Base-by-base conservation (phyloP, 768 basidiomycete genomes). In the Cyathus striatus region DNA sequence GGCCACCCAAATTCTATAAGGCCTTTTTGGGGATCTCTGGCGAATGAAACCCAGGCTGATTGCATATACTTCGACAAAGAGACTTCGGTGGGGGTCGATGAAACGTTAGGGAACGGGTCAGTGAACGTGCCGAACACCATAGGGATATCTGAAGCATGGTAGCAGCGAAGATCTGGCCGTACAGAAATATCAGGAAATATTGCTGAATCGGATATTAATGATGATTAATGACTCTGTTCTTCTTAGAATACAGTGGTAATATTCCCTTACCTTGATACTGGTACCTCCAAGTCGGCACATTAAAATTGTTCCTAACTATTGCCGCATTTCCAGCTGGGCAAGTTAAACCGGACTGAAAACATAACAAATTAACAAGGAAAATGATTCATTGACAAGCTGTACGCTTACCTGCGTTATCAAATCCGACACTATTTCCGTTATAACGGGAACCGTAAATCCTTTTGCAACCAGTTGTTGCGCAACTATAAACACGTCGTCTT, bases 31-130 rank as follows among this genome's bases (percentile, higher is more conserved):
- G 69, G 66, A 48, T 70, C 55, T n/a, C 63, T 58, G n/a, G 69
- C 68, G 41, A 72, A 72, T 5, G 63, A 55, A 1, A 69, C 66
- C 69, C 70, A 72, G 0, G 65, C 67, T 5, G 51, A 47, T 46
- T 70, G 68, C 1, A 69, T 42, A 41, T 60, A 64, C 40, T 46
- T 54, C 1, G 68, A 62, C 26, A 70, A 52, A n/a, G 54, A 49
- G n/a, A 61, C 55, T 40, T 59, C 60, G 6, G 23, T 48, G 10
- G 49, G 41, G 9, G 54, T 58, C 16, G 51, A 52, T 24, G 50
- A 45, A 23, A 54, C 41, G n/a, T 49, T 53, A 26, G 55, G 61
- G 23, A 44, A 53, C 25, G 55, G 62, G 23, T 44, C 40, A 42
- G 56, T 57, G 47, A 58, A 64, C 1, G 65, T 64, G 2, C 65